phyloP scores from a whole-genome alignment of 352 stramenopile species.

The Globisporangium apiculatum region DNA sequence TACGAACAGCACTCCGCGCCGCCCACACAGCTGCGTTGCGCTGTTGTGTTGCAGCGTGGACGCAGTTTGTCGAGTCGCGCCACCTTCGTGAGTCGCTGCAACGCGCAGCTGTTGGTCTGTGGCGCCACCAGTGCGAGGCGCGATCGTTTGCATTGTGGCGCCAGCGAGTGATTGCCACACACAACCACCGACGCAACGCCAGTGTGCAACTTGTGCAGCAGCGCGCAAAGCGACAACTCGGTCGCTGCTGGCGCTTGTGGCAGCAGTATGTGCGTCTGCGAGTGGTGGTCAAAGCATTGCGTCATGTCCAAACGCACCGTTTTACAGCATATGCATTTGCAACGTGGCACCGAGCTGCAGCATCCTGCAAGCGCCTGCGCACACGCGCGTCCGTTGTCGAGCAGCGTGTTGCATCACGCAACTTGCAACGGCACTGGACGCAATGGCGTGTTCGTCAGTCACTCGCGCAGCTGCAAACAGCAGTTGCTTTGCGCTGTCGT shows the following conservation, averaged over 20 bases:
- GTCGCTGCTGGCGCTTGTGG: too few species aligned
- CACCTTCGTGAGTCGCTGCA: slow-evolving; percentile 2
- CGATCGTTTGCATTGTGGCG: slow-evolving; percentile 25
- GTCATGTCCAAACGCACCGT: slow-evolving; percentile 9
- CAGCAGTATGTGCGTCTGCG: not conserved
- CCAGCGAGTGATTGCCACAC: slow-evolving; percentile 5
- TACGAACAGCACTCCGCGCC: too few species aligned
- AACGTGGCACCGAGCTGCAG: slow-evolving; percentile 1
- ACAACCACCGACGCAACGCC: too few species aligned
- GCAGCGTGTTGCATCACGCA: not conserved
- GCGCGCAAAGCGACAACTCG: too few species aligned
- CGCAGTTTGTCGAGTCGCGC: slow-evolving; percentile 11
- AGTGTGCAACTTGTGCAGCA: too few species aligned
- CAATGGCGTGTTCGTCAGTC: slow-evolving; percentile 1
- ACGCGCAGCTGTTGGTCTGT: slow-evolving; percentile 15
- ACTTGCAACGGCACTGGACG: slow-evolving; percentile 4
- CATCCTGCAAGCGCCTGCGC: not conserved
- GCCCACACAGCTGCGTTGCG: not conserved
- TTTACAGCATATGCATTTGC: not conserved
- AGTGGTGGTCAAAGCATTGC: slow-evolving; percentile 5
- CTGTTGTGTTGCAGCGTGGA: slow-evolving; percentile 19
- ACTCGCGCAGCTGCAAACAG: not conserved
- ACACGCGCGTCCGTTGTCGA: not conserved
- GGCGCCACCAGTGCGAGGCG: slow-evolving; percentile 27
- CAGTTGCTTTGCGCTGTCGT: not conserved